Conservation (phyloP, 2,329 filamentous ascomycete species). For the Claviceps monticola region DNA sequence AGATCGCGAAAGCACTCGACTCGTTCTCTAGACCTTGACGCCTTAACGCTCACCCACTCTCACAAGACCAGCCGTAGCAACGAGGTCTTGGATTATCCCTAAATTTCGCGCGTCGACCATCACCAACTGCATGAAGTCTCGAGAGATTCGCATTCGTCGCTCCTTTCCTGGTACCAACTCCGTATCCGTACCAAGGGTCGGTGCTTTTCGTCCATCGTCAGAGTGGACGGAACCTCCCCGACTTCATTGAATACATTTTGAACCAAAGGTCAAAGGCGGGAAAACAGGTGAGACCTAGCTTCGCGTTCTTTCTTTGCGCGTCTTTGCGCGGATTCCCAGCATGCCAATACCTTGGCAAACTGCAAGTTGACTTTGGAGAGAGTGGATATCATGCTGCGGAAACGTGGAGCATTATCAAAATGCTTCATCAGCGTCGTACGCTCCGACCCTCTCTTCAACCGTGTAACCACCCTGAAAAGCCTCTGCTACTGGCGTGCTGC, state of each 20-base stretch:
- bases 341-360: neutral
- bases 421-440: neutral
- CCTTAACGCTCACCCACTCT: constrained; percentile 3
- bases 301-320: neutral
- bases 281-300: neutral
- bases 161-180: constrained; percentile 2
- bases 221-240: constrained; percentile 12
- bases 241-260: constrained; percentile 7
- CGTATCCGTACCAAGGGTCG: constrained; percentile 15
- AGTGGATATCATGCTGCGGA: neutral
- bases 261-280: neutral
- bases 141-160: constrained; percentile 1
- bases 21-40: constrained; percentile 1
- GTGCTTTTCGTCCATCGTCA: constrained; percentile 9
- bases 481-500: neutral
- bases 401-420: neutral
- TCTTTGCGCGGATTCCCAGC: neutral
- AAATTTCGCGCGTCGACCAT: constrained; percentile 6
- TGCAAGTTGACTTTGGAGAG: neutral
- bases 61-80: neutral
- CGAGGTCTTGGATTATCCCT: constrained; percentile 2
- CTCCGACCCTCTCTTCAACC: neutral
- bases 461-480: neutral
- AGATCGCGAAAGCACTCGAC: constrained; percentile 4
- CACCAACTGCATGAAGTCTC: neutral